Conservation (phyloP, 768 basidiomycete genomes). For the Boletus tomentosulus region DNA sequence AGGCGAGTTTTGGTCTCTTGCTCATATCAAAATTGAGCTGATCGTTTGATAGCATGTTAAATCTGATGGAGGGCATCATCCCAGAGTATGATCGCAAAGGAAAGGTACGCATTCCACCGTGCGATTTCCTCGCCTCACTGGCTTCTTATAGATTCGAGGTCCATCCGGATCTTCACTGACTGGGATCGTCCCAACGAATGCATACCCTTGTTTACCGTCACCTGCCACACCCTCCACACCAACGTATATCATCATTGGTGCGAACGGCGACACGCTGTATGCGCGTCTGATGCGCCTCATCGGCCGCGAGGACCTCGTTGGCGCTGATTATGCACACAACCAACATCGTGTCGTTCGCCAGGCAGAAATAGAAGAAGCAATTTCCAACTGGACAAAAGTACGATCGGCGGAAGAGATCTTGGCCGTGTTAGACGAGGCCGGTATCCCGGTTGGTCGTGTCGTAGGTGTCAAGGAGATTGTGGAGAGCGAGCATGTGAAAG, state of each 20-base stretch:
- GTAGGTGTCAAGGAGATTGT: constrained; percentile 60
- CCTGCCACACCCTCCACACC: constrained; percentile 36
- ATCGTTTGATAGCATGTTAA: constrained; percentile 52
- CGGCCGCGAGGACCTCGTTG: constrained; percentile 54
- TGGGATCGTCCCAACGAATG: constrained; percentile 73
- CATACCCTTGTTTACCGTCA: constrained; percentile 60
- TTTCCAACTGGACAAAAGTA: constrained; percentile 53
- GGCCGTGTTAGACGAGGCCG: constrained; percentile 42
- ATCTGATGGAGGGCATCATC: constrained; percentile 73
- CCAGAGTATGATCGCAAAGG: constrained; percentile 72
- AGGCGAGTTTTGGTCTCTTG: constrained; percentile 36
- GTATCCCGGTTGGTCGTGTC: constrained; percentile 64
- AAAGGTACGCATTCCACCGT: constrained; percentile 38
- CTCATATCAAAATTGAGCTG: not conserved
- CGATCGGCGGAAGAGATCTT: constrained; percentile 54
- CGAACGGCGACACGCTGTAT: constrained; percentile 70
- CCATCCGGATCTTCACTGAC: constrained; percentile 74
- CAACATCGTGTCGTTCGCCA: constrained; percentile 41
- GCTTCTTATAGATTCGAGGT: constrained; percentile 49
- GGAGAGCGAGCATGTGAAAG: constrained; percentile 51
- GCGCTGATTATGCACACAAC: constrained; percentile 45
- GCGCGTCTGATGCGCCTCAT: constrained; percentile 60
- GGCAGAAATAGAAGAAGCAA: constrained; percentile 56
- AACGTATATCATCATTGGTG: constrained; percentile 66
- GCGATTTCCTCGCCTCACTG: not conserved